phyloP scores from a whole-genome alignment of 2,329 filamentous ascomycete genomes.

The Arthrobotrys musiformis region DNA sequence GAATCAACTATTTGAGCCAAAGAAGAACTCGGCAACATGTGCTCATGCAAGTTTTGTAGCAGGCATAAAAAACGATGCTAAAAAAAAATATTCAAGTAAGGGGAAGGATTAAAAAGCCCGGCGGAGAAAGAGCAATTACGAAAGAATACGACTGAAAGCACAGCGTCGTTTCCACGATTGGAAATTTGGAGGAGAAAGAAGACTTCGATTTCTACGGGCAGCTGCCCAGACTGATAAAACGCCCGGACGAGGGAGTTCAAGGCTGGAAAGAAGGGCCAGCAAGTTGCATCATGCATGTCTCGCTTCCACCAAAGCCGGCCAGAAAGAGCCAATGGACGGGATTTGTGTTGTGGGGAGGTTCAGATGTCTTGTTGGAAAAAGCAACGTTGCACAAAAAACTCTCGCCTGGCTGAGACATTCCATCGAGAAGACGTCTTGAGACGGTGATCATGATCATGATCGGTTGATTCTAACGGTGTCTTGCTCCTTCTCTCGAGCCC shows the following conservation, averaged over 20 bases:
- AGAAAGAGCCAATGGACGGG: constrained; percentile 16
- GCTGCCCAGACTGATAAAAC: constrained; percentile 20
- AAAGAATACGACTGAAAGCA: constrained; percentile 8
- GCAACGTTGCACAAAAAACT: constrained; percentile 16
- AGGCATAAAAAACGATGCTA: not conserved
- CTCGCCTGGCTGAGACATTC: constrained; percentile 47
- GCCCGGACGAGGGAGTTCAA: not conserved
- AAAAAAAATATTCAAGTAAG: too few species aligned
- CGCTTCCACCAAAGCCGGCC: constrained; percentile 44
- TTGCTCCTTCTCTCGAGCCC: too few species aligned
- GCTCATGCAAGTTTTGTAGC: not conserved
- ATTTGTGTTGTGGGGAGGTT: constrained; percentile 45
- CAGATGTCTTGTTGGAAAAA: constrained; percentile 36
- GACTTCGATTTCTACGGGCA: constrained; percentile 32
- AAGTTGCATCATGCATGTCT: constrained; percentile 51
- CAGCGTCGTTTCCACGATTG: constrained; percentile 37
- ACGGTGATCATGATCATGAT: not conserved
- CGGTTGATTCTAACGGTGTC: not conserved
- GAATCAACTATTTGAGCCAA: not conserved
- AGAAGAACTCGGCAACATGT: constrained; percentile 44
- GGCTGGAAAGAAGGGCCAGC: constrained; percentile 27
- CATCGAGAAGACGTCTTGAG: not conserved
- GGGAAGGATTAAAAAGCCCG: constrained; percentile 14
- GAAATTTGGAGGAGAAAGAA: constrained; percentile 47
- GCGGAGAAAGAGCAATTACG: constrained; percentile 22